Base-by-base conservation (phyloP, 2,329 filamentous ascomycete genomes). In the Arthroderma sp. region DNA sequence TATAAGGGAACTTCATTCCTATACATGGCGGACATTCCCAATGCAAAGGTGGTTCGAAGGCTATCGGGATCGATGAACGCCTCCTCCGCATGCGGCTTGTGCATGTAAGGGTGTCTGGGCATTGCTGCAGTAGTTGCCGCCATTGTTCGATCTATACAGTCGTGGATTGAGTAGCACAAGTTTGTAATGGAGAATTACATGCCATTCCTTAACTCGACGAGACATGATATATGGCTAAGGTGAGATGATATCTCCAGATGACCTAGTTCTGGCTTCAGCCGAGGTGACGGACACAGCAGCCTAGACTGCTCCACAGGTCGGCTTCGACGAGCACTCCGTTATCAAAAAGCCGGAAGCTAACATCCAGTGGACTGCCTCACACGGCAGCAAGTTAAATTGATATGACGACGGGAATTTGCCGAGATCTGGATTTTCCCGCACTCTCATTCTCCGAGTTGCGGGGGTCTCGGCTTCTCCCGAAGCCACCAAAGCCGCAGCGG, bases 1-100 rank as follows among this genome's bases (percentile, higher is more conserved):
- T 63, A 63, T 1, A 62, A 46, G 4, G 59, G 59, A 1, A 63
- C 60, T 42, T 63, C 60, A 5, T 37, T 46, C 41, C 55, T 59
- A 49, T 62, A 63, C 60, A 63, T 62, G 29, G 57, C 56, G 5
- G 60, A 63, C 44, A 62, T 55, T 2, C 58, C 57, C 42, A 54
- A 48, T 28, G 57, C 54, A 40, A 63, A 62, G 8, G 44, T 53
- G 7, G 58, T 56, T 6, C 60, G 55, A 1, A 61, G 54, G 28
- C 29, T 39, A 41, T 59, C 50, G 42, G 53, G 51, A 28, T 54
- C 33, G 34, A 36, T 29, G 29, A 44, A 38, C 22, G 33, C 38
- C 9, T 36, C 9, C 8, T 10, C 11, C 30, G 10, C n/a, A 9
- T n/a, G 4, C 10, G 37, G 22, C 9, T 39, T n/a, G 10, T 39